These are phyloP conservation scores for Orychophragmus violaceus DNA, from an alignment of 345 rosid genomes.

Conservation along the genomic window DNA sequence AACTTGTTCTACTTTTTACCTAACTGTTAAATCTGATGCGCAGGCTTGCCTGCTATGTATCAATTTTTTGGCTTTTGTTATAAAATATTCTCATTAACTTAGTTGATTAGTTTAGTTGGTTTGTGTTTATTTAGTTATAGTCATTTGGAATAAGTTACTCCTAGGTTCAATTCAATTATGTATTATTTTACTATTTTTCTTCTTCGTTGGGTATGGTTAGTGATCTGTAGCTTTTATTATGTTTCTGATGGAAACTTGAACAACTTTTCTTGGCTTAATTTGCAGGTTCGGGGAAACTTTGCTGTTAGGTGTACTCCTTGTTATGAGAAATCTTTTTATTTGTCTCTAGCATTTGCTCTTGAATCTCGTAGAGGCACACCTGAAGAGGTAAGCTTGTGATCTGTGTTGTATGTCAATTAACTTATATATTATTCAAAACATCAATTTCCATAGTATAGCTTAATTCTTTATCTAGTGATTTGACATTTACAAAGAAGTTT, in stretches of 20 bases:
- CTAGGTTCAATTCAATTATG: too few relatives aligned
- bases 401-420: neutral
- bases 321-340: constrained; percentile 43
- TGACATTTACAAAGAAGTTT: neutral
- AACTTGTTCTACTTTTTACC: neutral
- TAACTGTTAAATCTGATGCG: neutral
- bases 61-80: too few relatives aligned
- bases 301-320: constrained; percentile 44
- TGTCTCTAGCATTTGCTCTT: constrained; percentile 71
- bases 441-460: neutral
- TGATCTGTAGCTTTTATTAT: constrained; percentile 17
- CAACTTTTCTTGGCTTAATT: constrained; percentile 17
- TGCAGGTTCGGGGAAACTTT: constrained; percentile 70
- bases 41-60: too few relatives aligned
- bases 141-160: too few relatives aligned
- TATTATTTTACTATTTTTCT: too few relatives aligned
- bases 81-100: too few relatives aligned
- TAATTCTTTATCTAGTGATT: neutral
- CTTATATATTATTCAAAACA: neutral
- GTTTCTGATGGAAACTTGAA: constrained; percentile 13
- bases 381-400: constrained; percentile 64
- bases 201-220: constrained; percentile 63
- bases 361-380: constrained; percentile 71
- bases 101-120: too few relatives aligned
- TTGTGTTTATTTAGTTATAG: too few relatives aligned